Evolutionary conservation across 257 asterid genomes (phyloP).

Genomic region (Scutellaria barbata): DNA sequence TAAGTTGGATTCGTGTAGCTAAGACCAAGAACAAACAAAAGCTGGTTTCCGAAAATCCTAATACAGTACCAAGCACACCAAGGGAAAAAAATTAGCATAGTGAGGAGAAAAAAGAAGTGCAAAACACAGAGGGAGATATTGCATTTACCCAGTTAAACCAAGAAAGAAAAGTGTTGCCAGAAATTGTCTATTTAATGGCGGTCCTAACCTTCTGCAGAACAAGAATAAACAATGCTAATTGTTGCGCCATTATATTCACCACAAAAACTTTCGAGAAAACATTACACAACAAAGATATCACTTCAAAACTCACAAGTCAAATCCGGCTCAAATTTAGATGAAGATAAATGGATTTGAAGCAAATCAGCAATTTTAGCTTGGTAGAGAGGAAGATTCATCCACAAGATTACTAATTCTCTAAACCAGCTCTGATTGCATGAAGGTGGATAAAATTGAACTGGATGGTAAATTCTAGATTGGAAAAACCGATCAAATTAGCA

Average conservation of each 20-base stretch:
- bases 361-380: slow-evolving; percentile 7
- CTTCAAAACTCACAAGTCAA: not conserved
- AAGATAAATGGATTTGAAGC: not conserved
- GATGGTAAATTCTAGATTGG: not conserved
- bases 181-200: slow-evolving; percentile 56
- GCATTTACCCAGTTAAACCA: slow-evolving; percentile 83
- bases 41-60: slow-evolving; percentile 92
- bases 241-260: slow-evolving; percentile 12
- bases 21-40: slow-evolving; percentile 89
- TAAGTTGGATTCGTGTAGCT: slow-evolving; percentile 89
- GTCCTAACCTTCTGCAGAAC: slow-evolving; percentile 63
- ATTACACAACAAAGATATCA: not conserved
- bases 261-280: slow-evolving; percentile 16
- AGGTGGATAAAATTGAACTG: not conserved
- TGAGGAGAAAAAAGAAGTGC: slow-evolving; percentile 19
- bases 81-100: slow-evolving; percentile 3
- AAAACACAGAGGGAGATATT: slow-evolving; percentile 4
- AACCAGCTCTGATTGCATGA: not conserved
- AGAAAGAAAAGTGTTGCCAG: slow-evolving; percentile 65
- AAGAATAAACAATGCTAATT: slow-evolving; percentile 8
- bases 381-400: slow-evolving; percentile 1
- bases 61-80: slow-evolving; percentile 33
- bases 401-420: not conserved
- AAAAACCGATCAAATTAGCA: not conserved
- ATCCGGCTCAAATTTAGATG: not conserved